A percentile compares a stretch with the other conserved stretches of the same genome.
phyloP scores from a whole-genome alignment of 2,329 filamentous ascomycete species.

The Pyrenochaeta sp. region DNA sequence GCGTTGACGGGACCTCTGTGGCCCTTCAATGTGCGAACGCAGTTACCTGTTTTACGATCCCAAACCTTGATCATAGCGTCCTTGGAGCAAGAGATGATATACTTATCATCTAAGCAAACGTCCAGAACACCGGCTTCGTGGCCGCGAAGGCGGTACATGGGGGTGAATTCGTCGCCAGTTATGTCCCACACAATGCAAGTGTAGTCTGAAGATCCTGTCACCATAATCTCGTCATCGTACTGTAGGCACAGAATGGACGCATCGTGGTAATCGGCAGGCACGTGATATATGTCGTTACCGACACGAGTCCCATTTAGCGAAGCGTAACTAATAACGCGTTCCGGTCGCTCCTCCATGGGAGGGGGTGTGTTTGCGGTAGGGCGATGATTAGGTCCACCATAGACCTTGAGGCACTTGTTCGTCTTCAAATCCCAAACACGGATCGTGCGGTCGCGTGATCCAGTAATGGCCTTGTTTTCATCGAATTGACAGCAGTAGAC shows the following conservation, averaged over 20 bases:
- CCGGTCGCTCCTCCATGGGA: slow-evolving; percentile 51
- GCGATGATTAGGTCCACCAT: slow-evolving; percentile 75
- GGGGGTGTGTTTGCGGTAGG: slow-evolving; percentile 60
- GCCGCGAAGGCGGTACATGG: slow-evolving; percentile 77
- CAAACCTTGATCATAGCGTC: slow-evolving; percentile 93
- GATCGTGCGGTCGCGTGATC: slow-evolving; percentile 93
- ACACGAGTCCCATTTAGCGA: slow-evolving; percentile 58
- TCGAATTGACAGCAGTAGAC: slow-evolving; percentile 99
- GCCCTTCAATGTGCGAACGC: slow-evolving; percentile 81
- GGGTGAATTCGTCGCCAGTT: slow-evolving; percentile 69
- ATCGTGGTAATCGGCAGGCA: slow-evolving; percentile 73
- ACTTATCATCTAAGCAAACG: slow-evolving; percentile 87
- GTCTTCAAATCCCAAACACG: slow-evolving; percentile 95
- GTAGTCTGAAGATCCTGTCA: slow-evolving; percentile 92
- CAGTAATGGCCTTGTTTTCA: slow-evolving; percentile 96
- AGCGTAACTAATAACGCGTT: slow-evolving; percentile 54
- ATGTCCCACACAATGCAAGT: slow-evolving; percentile 93
- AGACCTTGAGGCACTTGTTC: slow-evolving; percentile 82
- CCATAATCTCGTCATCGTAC: slow-evolving; percentile 90
- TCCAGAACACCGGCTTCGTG: slow-evolving; percentile 92
- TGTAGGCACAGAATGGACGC: slow-evolving; percentile 95
- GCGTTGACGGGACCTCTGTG: slow-evolving; percentile 95
- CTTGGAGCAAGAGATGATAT: slow-evolving; percentile 97
- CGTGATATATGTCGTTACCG: slow-evolving; percentile 57
- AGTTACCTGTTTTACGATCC: slow-evolving; percentile 80